phyloP scores from a whole-genome alignment of 2,329 filamentous ascomycete genomes.

The Gaeumannomyces tritici region DNA sequence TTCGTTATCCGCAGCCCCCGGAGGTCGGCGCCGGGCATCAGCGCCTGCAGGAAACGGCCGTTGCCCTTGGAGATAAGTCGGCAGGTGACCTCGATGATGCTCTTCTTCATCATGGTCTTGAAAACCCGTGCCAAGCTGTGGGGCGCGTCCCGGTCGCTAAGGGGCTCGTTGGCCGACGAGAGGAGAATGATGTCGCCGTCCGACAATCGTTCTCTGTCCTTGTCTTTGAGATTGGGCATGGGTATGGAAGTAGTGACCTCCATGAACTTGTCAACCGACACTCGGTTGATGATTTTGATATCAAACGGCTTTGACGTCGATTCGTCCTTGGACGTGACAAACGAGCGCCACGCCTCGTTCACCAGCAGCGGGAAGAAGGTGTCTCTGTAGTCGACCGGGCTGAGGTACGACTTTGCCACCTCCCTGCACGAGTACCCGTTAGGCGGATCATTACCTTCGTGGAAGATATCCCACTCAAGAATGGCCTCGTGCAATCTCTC shows the following conservation, averaged over 20 bases:
- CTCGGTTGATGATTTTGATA: constrained; percentile 77
- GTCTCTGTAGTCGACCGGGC: constrained; percentile 70
- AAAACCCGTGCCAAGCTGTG: constrained; percentile 84
- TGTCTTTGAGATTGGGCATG: constrained; percentile 56
- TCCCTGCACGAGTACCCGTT: constrained; percentile 61
- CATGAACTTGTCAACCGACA: constrained; percentile 85
- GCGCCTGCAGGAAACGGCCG: constrained; percentile 43
- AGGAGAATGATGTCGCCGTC: constrained; percentile 88
- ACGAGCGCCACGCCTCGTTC: constrained; percentile 91
- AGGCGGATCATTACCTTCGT: constrained; percentile 77
- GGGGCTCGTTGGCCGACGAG: constrained; percentile 62
- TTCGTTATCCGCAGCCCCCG: constrained; percentile 79
- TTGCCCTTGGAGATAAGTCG: constrained; percentile 63
- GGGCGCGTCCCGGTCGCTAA: constrained; percentile 53
- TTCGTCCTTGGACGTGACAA: constrained; percentile 85
- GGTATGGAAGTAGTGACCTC: constrained; percentile 83
- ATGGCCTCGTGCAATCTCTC: constrained; percentile 76
- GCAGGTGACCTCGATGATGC: constrained; percentile 74
- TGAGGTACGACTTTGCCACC: constrained; percentile 69
- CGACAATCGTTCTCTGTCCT: constrained; percentile 31
- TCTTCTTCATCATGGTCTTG: constrained; percentile 71
- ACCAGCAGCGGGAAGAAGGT: constrained; percentile 87
- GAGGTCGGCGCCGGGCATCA: constrained; percentile 62
- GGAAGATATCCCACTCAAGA: constrained; percentile 91
- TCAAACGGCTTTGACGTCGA: constrained; percentile 71